phyloP scores from a whole-genome alignment of 164 flowering plant genomes.

The Kalanchoe fedtschenkoi region DNA sequence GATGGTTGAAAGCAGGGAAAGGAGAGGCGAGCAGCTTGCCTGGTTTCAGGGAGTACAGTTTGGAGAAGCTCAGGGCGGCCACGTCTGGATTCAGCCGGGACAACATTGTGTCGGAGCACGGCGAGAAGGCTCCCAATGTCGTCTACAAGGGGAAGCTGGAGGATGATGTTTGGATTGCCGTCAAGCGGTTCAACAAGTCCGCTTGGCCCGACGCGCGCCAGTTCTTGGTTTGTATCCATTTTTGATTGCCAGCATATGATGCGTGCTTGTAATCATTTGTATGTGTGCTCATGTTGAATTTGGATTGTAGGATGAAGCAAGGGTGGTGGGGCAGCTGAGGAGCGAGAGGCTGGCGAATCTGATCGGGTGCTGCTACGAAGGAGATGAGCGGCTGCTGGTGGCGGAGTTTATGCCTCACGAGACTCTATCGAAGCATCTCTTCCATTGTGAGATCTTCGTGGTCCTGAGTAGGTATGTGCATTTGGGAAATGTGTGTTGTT shows the following conservation, averaged over 20 bases:
- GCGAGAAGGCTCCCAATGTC: constrained; percentile 90
- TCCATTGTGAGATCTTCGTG: constrained; percentile 6
- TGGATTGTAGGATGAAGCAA: constrained; percentile 30
- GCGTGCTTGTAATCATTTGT: too few species aligned
- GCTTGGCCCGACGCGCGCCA: constrained; percentile 96
- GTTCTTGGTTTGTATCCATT: constrained; percentile 42
- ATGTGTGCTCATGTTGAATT: not conserved
- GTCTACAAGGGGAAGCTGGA: constrained; percentile 71
- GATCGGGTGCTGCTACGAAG: constrained; percentile 46
- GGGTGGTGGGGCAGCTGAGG: constrained; percentile 37
- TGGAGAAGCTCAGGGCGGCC: constrained; percentile 62
- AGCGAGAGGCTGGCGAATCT: constrained; percentile 35
- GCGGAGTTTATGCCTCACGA: constrained; percentile 22
- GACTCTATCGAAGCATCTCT: constrained; percentile 7
- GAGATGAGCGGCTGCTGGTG: constrained; percentile 41
- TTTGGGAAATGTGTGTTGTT: not conserved
- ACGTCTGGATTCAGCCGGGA: constrained; percentile 64
- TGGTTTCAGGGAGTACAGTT: constrained; percentile 51
- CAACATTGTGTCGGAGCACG: constrained; percentile 88
- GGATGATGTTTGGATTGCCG: constrained; percentile 54
- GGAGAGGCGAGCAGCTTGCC: constrained; percentile 43
- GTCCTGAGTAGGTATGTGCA: not conserved
- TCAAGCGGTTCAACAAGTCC: constrained; percentile 67
- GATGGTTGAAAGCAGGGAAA: constrained; percentile 28
- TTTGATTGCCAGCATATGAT: too few species aligned